phyloP scores from a whole-genome alignment of 108 stramenopile genomes.

The Nitzschia putrida region DNA sequence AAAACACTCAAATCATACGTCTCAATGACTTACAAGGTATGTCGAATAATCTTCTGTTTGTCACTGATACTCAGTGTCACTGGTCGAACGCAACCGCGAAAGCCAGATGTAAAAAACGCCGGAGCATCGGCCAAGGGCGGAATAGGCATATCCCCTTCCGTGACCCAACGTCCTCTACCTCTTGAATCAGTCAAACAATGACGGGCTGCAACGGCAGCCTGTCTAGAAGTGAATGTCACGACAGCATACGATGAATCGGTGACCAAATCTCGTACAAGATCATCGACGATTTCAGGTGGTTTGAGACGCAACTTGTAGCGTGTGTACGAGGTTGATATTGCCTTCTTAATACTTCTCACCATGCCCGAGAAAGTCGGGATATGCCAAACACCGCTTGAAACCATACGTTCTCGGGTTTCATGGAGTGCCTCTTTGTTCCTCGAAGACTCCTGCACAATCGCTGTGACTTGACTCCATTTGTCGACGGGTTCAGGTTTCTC shows the following conservation, averaged over 20 bases:
- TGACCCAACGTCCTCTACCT: conserved; percentile 71
- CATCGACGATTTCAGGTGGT: conserved; percentile 36
- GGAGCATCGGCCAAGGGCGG: conserved; percentile 89
- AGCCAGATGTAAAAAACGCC: conserved; percentile 62
- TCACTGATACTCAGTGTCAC: conserved; percentile 79
- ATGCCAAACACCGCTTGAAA: conserved; percentile 27
- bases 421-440: conserved; percentile 8
- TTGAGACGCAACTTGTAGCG: conserved; percentile 12
- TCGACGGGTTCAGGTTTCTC: background rate
- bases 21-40: conserved; percentile 51
- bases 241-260: conserved; percentile 80
- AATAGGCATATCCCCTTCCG: conserved; percentile 59
- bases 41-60: conserved; percentile 67
- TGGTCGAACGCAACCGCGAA: conserved; percentile 87
- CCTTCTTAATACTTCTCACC: background rate
- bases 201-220: conserved; percentile 85
- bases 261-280: conserved; percentile 40
- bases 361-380: conserved; percentile 16
- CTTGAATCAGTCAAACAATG: conserved; percentile 82
- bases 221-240: conserved; percentile 85
- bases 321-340: background rate
- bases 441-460: conserved; percentile 29
- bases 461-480: conserved; percentile 32
- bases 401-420: conserved; percentile 10
- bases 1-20: background rate